Evolutionary conservation across 2,329 filamentous ascomycete species (phyloP).

Genomic region (Aspergillus unguis): DNA sequence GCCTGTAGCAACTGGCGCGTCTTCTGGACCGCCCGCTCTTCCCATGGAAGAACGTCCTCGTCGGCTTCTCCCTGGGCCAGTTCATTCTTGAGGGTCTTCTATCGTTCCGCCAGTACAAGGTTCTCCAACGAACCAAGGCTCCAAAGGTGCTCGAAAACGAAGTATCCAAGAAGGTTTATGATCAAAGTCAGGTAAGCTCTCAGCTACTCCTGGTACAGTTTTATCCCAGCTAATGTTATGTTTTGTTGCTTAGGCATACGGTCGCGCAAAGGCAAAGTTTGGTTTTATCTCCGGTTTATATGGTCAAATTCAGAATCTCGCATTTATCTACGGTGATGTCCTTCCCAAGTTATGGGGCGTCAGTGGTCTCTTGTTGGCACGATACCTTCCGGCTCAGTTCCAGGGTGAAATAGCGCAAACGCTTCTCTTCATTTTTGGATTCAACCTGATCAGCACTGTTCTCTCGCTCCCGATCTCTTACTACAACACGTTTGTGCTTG

Average conservation of each 20-base stretch:
- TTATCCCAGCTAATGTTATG: neutral
- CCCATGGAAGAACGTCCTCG: constrained; percentile 95
- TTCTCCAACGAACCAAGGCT: constrained; percentile 73
- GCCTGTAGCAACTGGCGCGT: constrained; percentile 64
- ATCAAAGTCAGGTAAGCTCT: constrained; percentile 73
- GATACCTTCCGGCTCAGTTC: constrained; percentile 73
- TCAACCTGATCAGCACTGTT: constrained; percentile 76
- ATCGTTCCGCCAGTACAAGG: constrained; percentile 81
- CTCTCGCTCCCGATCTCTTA: constrained; percentile 77
- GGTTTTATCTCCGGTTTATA: constrained; percentile 76
- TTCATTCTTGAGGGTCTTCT: constrained; percentile 88
- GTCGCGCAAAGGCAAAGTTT: constrained; percentile 92
- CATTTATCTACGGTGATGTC: constrained; percentile 84
- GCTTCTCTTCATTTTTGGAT: constrained; percentile 84
- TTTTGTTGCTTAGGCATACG: constrained; percentile 64
- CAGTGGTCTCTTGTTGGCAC: constrained; percentile 70
- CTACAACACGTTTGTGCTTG: constrained; percentile 93
- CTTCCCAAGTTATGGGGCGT: constrained; percentile 86
- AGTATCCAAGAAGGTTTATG: constrained; percentile 83
- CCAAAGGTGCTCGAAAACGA: constrained; percentile 86
- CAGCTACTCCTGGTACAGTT: neutral
- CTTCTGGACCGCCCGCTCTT: constrained; percentile 88
- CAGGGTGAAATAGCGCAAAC: constrained; percentile 91
- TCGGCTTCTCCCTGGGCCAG: constrained; percentile 90
- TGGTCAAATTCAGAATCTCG: constrained; percentile 81